Conservation (phyloP, 352 stramenopile species). For the Saprolegnia diclina region DNA sequence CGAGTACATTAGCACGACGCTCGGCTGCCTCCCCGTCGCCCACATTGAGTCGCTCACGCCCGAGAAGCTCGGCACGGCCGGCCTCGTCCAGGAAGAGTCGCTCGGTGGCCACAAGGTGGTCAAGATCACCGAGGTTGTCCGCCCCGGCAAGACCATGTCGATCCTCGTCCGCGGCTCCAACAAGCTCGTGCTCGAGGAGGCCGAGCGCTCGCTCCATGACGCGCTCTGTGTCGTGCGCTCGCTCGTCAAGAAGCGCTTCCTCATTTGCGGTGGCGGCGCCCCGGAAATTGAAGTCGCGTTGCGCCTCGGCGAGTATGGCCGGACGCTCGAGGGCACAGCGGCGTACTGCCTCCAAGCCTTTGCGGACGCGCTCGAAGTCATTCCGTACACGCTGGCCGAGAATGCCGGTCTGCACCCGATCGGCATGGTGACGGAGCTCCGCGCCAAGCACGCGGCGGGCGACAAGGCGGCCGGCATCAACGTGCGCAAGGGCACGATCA, state of each 20-base stretch:
- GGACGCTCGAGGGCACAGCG: constrained; percentile 90
- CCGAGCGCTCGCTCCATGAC: constrained; percentile 97
- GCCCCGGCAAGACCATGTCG: constrained; percentile 94
- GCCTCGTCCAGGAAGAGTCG: constrained; percentile 94
- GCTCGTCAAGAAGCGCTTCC: constrained; percentile 98
- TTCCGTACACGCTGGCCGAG: constrained; percentile 99
- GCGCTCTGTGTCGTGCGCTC: constrained; percentile 96
- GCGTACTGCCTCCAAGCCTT: constrained; percentile 97
- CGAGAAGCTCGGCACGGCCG: constrained; percentile 95
- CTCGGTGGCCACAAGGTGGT: constrained; percentile 96
- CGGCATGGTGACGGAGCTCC: constrained; percentile 96
- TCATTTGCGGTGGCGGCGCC: constrained; percentile 97
- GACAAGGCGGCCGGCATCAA: constrained; percentile 94
- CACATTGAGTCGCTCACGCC: constrained; percentile 97
- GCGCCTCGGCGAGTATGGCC: constrained; percentile 89
- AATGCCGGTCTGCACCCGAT: constrained; percentile 99
- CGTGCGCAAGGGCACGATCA: constrained; percentile 93
- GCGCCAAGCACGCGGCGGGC: constrained; percentile 90
- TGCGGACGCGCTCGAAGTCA: constrained; percentile 96
- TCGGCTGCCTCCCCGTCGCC: constrained; percentile 94
- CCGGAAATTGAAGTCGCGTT: constrained; percentile 96
- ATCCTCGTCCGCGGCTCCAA: constrained; percentile 98
- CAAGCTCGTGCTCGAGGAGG: constrained; percentile 97
- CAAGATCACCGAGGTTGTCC: constrained; percentile 97
- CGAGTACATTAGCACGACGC: constrained; percentile 97